Evolutionary conservation across 345 rosid species (phyloP), one percentile per base, ranked within the genome.

Genomic region (Schrenkiella parvula): DNA sequence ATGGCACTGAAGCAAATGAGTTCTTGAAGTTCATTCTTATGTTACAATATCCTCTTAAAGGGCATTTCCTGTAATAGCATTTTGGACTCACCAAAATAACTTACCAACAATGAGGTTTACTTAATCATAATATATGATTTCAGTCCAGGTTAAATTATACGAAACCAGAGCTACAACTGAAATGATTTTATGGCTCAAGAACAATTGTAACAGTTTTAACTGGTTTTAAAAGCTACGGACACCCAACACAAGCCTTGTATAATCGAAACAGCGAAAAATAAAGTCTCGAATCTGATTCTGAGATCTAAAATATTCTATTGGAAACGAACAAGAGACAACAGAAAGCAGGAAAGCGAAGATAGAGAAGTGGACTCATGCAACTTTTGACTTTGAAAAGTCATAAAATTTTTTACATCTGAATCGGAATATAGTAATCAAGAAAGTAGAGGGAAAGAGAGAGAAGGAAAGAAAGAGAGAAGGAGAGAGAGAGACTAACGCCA

Each of bases 401-500:
- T 56, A 38, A 48, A 46, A n/a, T n/a, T 35, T 50, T 39, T 39
- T 22, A 47, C 56, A 57, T 31, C 75, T 39, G 76, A 67, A 80
- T 54, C 76, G 26, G 29, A 47, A 52, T 70, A 58, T 59, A 71
- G 62, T 39, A 37, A 68, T 32, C 43, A 51, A 38, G 60, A 11
- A 23, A 71, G 12, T 35, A 26, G 1, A 52, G 59, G 5, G 41
- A 52, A 54, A 68, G 41, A 71, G 59, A 79, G 81, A 89, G n/a
- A n/a, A n/a, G n/a, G n/a, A n/a, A n/a, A n/a, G n/a, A n/a, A 54
- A 7, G 41, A 52, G 57, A 68, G 41, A 71, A n/a, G n/a, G 59
- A 7, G 41, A 52, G 57, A 68, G 41, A 71, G 59, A 79, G 81
- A 89, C 96, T 87, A 64, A 93, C 99, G 80, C 99, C 98, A 95